A percentile compares a stretch with the other conserved stretches of the same genome.
phyloP scores from a whole-genome alignment of 2,329 filamentous ascomycete species.

The Xylariaceae sp. region DNA sequence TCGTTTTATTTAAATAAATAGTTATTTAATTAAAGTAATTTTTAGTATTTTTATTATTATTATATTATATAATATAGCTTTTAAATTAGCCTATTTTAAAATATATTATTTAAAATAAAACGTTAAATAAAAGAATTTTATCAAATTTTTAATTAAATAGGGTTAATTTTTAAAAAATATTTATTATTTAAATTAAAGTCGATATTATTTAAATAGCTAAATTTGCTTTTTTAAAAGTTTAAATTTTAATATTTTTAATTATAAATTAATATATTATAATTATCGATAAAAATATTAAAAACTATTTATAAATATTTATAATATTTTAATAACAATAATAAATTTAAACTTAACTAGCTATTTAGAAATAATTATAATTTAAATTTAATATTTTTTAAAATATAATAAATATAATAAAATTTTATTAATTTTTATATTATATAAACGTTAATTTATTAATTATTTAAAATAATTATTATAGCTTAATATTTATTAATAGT shows the following conservation, averaged over 20 bases:
- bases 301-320: no score
- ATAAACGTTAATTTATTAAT: no score
- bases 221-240: not conserved
- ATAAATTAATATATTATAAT: not conserved
- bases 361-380: no score
- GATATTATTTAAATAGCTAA: slow-evolving; percentile 1
- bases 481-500: no score
- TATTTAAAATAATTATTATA: no score
- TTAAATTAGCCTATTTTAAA: not conserved
- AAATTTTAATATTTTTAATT: not conserved
- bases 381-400: no score
- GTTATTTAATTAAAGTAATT: not conserved
- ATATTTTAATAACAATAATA: no score
- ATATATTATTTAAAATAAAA: not conserved
- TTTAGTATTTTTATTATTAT: not conserved
- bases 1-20: not conserved
- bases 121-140: not conserved
- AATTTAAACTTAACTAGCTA: no score
- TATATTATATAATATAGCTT: not conserved
- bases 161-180: not conserved
- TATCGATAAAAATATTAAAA: no score
- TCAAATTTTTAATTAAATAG: not conserved
- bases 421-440: no score
- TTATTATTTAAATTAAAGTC: not conserved
- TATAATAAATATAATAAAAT: no score